Base-by-base conservation (phyloP, 306 rosid species). In the Vigna angularis region DNA sequence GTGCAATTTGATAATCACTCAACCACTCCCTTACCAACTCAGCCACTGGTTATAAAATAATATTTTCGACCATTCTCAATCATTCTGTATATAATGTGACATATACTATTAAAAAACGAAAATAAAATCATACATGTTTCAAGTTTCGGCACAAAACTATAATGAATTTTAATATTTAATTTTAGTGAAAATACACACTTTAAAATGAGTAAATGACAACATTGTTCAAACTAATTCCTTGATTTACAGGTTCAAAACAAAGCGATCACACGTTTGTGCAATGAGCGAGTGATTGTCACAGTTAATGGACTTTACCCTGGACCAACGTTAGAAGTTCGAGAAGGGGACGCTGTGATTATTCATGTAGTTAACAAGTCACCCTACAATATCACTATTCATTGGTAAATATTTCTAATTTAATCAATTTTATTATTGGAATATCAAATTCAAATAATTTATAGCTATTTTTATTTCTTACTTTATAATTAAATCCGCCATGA, bases 251-350 rank as follows among this genome's bases (percentile, higher is more conserved):
- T 90, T 48, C 73, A 80, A 45, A 83, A 90, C 56, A 13, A 57
- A 30, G 75, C 57, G 2, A 72, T 87, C 16, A 76, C 7, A 1
- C 84, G 87, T 4, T 48, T 90, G 2, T 86, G 92, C 83, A 18
- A 42, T 0, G 75, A 83, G n/a, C 89, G 73, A 79, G 81, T 75
- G 34, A 85, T 90, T 49, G 86, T 88, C 0, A 79, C 89, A 0
- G 90, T 90, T 18, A 90, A 90, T 59, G 87, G 83, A 12, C 47
- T 57, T n/a, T 76, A 78, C 18, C 92, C 94, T 0, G 94, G 92
- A 5, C 73, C 80, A 49, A 64, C 2, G 13, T 50, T 75, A 49
- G 49, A 64, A 36, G 80, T 75, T 6, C 9, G 17, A 0, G 80
- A 75, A 64, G 80, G 80, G 26, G 80, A 75, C 65, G 26, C 64